Base-by-base conservation (phyloP, 2,329 filamentous ascomycete species). In the Cordyceps cicadae region DNA sequence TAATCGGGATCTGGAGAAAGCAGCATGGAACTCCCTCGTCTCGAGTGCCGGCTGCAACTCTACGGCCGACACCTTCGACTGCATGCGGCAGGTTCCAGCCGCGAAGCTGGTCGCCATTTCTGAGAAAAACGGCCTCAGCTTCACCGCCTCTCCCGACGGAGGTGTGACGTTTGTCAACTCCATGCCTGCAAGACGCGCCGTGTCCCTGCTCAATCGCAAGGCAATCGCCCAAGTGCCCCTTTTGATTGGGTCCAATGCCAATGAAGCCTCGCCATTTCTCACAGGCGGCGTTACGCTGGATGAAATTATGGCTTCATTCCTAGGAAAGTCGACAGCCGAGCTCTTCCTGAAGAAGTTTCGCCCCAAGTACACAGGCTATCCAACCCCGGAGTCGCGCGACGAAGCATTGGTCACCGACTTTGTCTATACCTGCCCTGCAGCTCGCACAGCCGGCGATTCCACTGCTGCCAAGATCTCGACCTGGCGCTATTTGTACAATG, bases 401-500 rank as follows among this genome's bases (percentile, higher is more conserved):
- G 3, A 63, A 17, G 17, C 51, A 3, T 50, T 71, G 4, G 34
- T 58, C 12, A 68, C 65, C 11, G 67, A 71, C 14, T 41, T 66
- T 8, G 34, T 52, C 2, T 67, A 65, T 24, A 65, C 66, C 14
- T 71, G 69, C 5, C 64, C 67, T 0, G 52, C 62, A 3, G 65
- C 61, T 9, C 53, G 65, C 1, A 68, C 71, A 7, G 66, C 70
- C 5, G 65, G 71, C 3, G 73, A 74, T 2, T 74, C 74, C 11
- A 60, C 65, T 0, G 41, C 61, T 0, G 67, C 71, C 4, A 72
- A 67, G 9, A 70, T 79, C 7, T 71, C 74, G 0, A 69, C 74
- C 9, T 81, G 77, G 75, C 70, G 73, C 32, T 79, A 76, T 60
- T 71, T 75, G 34, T 81, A 77, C 67, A 74, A 78, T 57, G 79